Conservation (phyloP, 495 filamentous ascomycete species). For the Lasiosphaeria ovina region DNA sequence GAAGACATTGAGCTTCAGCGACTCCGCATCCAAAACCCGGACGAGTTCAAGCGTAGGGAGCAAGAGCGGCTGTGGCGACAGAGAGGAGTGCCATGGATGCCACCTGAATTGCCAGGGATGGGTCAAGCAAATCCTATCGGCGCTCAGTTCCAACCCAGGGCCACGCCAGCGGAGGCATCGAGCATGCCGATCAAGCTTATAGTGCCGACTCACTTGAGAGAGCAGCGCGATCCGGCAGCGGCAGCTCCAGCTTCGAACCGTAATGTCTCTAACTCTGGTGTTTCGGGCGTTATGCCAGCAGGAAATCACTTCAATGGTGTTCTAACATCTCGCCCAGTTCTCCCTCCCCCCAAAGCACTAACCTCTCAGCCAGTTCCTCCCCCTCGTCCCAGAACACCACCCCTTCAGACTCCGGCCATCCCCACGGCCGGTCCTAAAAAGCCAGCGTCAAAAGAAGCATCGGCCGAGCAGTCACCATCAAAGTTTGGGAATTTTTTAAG, state of each 20-base stretch:
- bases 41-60: constrained; percentile 23
- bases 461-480: not conserved
- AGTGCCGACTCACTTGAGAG: constrained; percentile 15
- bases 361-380: not conserved
- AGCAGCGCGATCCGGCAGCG: not conserved
- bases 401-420: not conserved
- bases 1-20: constrained; percentile 27
- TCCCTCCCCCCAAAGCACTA: not conserved
- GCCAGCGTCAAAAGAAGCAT: constrained; percentile 3
- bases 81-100: not conserved
- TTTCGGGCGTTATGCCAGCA: too few species aligned
- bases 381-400: not conserved
- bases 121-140: constrained; percentile 7
- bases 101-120: not conserved
- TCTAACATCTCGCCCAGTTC: too few species aligned
- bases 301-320: too few species aligned
- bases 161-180: not conserved
- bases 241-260: not conserved
- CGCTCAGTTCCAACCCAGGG: constrained; percentile 14
- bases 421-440: not conserved
- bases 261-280: not conserved
- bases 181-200: constrained; percentile 13
- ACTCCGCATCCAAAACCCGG: constrained; percentile 27
- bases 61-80: constrained; percentile 3
- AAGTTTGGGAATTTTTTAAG: not conserved